Conservation (phyloP, 805 yeast species). For the Diddensiella caesifluorescens region DNA sequence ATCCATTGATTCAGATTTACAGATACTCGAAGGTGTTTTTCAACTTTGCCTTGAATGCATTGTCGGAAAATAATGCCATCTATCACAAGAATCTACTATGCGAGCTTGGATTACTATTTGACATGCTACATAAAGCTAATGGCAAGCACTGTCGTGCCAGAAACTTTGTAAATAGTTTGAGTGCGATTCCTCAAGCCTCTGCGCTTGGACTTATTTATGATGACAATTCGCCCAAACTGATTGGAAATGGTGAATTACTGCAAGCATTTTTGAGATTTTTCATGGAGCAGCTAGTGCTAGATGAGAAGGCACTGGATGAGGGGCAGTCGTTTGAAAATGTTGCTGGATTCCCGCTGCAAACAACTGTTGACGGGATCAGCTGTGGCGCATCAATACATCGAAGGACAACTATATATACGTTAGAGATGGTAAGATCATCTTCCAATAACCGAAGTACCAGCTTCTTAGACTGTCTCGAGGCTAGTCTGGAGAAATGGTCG, state of each 20-base stretch:
- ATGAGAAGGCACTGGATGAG: slow-evolving; percentile 34
- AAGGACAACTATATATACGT: slow-evolving; percentile 17
- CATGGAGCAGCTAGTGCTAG: slow-evolving; percentile 46
- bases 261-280: slow-evolving; percentile 57
- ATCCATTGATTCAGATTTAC: slow-evolving; percentile 73
- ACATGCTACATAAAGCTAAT: slow-evolving; percentile 79
- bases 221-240: slow-evolving; percentile 27
- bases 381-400: slow-evolving; percentile 24
- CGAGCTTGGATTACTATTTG: slow-evolving; percentile 84
- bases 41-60: slow-evolving; percentile 52
- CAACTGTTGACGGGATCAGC: slow-evolving; percentile 20
- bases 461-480: slow-evolving; percentile 23
- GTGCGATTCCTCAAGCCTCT: slow-evolving; percentile 45
- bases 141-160: slow-evolving; percentile 78
- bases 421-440: slow-evolving; percentile 22
- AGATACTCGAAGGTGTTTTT: slow-evolving; percentile 70
- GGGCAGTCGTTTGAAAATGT: slow-evolving; percentile 8
- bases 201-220: slow-evolving; percentile 48
- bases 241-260: slow-evolving; percentile 30
- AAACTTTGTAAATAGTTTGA: slow-evolving; percentile 60
- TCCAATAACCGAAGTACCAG: background rate
- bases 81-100: slow-evolving; percentile 41
- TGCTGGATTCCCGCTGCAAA: slow-evolving; percentile 19
- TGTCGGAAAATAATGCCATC: slow-evolving; percentile 34
- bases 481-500: slow-evolving; percentile 22